Evolutionary conservation across 2,329 filamentous ascomycete genomes (phyloP), one percentile per base, ranked within the genome.

Genomic region (Phialocephala subalpina): DNA sequence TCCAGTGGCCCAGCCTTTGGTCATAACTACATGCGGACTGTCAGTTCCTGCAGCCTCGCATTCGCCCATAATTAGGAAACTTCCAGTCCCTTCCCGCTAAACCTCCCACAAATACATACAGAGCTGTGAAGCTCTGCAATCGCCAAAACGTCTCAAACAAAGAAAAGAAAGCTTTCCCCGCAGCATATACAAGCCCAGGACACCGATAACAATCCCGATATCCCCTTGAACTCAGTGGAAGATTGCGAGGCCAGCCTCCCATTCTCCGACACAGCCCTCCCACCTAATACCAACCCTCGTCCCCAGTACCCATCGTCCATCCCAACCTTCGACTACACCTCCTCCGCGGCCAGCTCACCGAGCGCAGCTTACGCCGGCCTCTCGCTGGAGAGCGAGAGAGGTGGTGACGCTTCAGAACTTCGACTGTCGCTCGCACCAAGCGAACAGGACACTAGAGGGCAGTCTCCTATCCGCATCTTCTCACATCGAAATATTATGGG

Each of bases 81-180:
- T 57, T 57, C 55, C 55, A 36, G 55, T 57, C 55, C 55, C 36
- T 57, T 57, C 55, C 20, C 33, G 18, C 18, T 33, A 20, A 22
- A 3, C 55, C 33, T n/a, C 33, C 52, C 8, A 42, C 14, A 20
- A 61, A 36, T 11, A 45, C 35, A 55, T 12, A 65, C 65, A 73
- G 75, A 76, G 75, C 75, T 75, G 74, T 75, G 87, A 87, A 89
- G 88, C 88, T 90, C 88, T 53, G 49, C 27, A 53, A 81, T 84
- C 78, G 83, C 86, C 88, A 90, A 85, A 80, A 90, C 88, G 88
- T 90, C 87, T 87, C 90, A 87, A 82, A 84, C 82, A 85, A 90
- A 90, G 87, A 90, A 90, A 87, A 85, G 87, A 84, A 90, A 87
- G 85, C 85, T 90, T 73, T 87, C 86, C 68, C 72, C 74, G 60